Percentiles rank a stretch among this genome's conserved stretches.
These are phyloP conservation scores for Linderina pennispora DNA, from an alignment of 192 early-diverging fungal species.

Conservation along the genomic window DNA sequence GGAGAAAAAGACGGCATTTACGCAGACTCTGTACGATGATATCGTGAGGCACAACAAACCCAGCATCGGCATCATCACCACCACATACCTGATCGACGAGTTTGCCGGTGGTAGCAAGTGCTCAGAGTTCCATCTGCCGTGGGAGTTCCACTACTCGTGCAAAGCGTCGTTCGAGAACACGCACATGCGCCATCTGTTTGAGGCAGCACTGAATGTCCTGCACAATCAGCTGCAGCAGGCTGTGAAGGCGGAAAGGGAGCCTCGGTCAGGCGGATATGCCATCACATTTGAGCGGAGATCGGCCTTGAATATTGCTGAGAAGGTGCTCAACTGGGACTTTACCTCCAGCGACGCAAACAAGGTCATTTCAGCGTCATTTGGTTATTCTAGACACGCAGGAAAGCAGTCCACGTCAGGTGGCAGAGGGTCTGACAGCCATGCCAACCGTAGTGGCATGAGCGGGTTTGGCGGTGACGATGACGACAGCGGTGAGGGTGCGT, in stretches of 20 bases:
- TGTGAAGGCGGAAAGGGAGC: too few species aligned
- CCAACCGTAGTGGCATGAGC: too few species aligned
- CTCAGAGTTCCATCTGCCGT: conserved; percentile 38
- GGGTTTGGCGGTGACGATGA: conserved; percentile 10
- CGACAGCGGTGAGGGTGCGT: conserved; percentile 11
- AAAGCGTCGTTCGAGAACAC: conserved; percentile 35
- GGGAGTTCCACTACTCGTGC: conserved; percentile 46
- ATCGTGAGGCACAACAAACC: conserved; percentile 26
- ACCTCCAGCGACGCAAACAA: conserved; percentile 21
- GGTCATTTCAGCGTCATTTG: conserved; percentile 28
- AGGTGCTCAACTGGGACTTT: conserved; percentile 31
- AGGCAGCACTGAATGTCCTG: conserved; percentile 38
- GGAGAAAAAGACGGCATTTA: conserved; percentile 16
- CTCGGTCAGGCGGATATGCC: conserved; percentile 16
- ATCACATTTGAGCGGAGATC: conserved; percentile 42
- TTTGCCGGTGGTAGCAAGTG: conserved; percentile 43
- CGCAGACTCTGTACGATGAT: conserved; percentile 29
- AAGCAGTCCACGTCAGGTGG: neutral
- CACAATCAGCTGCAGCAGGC: conserved; percentile 26
- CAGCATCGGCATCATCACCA: conserved; percentile 26
- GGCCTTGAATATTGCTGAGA: conserved; percentile 36
- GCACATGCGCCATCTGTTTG: conserved; percentile 31
- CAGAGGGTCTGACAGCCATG: neutral
- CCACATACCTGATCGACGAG: conserved; percentile 38
- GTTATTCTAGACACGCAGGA: conserved; percentile 1